These are phyloP conservation scores for Halteria grandinella DNA, from an alignment of 73 alveolate genomes.

Conservation along the genomic window DNA sequence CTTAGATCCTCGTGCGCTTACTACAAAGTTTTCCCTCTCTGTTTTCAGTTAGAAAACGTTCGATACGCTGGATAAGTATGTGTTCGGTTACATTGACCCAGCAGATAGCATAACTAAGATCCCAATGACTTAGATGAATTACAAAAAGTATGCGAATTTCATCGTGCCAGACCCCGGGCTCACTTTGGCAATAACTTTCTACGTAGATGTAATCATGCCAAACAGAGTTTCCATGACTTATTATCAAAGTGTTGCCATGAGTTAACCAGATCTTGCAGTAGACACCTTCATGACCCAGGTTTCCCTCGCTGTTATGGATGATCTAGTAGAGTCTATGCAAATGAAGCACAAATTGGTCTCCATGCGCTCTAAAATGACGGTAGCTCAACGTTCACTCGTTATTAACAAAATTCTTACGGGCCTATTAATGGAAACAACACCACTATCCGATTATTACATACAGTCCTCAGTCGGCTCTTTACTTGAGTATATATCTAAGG, in stretches of 20 bases:
- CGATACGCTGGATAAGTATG: conserved; percentile 4
- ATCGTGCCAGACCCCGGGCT: conserved; percentile 13
- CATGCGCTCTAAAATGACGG: conserved; percentile 2
- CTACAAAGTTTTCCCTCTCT: background rate
- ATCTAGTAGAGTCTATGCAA: conserved; percentile 13
- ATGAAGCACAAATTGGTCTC: conserved; percentile 5
- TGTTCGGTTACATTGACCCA: conserved; percentile 16
- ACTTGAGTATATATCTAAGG: conserved; percentile 20
- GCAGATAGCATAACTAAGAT: conserved; percentile 15
- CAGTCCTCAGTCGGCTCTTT: conserved; percentile 11
- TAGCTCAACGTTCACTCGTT: conserved; percentile 2
- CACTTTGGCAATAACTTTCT: conserved; percentile 29
- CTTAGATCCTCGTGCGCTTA: conserved; percentile 6
- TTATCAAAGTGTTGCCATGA: background rate
- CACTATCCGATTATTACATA: conserved; percentile 27
- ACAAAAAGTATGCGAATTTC: background rate
- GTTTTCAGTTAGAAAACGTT: background rate
- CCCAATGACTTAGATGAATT: conserved; percentile 14
- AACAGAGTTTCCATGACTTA: conserved; percentile 11
- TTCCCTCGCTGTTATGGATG: conserved; percentile 31
- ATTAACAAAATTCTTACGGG: conserved; percentile 23
- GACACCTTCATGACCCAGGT: background rate
- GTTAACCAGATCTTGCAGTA: conserved; percentile 4
- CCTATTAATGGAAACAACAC: conserved; percentile 22
- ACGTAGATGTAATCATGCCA: conserved; percentile 21